phyloP scores from a whole-genome alignment of 2,329 filamentous ascomycete genomes.

The Phaeosphaeriaceae sp. region DNA sequence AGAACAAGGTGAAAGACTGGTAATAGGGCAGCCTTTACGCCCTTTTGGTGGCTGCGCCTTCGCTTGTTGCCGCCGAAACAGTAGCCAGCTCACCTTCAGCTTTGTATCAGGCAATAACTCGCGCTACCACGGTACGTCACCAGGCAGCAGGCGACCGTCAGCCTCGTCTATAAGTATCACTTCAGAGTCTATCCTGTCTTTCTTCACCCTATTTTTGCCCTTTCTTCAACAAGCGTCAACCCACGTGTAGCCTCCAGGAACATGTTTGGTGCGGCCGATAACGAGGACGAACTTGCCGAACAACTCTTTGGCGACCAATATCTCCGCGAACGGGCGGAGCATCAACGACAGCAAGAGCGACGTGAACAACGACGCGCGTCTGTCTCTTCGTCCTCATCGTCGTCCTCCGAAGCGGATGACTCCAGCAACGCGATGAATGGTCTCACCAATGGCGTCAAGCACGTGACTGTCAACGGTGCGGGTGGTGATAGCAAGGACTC shows the following conservation, averaged over 20 bases:
- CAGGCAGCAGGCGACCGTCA: background rate
- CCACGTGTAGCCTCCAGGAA: background rate
- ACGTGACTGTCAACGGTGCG: constrained; percentile 9
- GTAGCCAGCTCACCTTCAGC: background rate
- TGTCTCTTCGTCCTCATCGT: background rate
- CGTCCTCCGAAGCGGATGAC: background rate
- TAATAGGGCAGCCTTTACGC: background rate
- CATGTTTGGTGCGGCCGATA: background rate
- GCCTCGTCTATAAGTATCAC: background rate
- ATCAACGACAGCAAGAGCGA: background rate
- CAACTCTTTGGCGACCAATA: background rate
- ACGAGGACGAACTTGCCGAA: background rate
- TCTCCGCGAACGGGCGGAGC: background rate
- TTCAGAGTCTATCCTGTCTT: background rate
- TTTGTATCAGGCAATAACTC: background rate
- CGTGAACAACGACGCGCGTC: background rate
- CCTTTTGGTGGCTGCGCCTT: background rate
- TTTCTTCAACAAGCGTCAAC: background rate
- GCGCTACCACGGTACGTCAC: background rate
- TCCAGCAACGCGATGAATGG: background rate
- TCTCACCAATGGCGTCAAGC: constrained; percentile 6
- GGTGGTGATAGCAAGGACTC: constrained; percentile 1
- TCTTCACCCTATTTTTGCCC: background rate
- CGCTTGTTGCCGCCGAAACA: background rate
- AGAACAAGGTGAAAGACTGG: background rate